These are phyloP conservation scores for Monotropa hypopitys DNA, from an alignment of 179 eudicot genomes.

Conservation along the genomic window DNA sequence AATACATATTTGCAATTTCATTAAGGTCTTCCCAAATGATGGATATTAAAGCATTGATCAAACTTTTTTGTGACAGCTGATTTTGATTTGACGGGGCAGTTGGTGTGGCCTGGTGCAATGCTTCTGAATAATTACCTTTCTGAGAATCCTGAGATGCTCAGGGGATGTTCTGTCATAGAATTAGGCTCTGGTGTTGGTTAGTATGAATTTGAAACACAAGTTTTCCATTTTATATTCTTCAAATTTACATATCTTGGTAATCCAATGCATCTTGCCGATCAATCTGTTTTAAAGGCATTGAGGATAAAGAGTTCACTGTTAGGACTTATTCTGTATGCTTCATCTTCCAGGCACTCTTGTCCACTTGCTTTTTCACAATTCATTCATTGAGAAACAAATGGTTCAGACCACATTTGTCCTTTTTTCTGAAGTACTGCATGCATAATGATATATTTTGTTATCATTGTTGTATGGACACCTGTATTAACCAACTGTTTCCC, in stretches of 20 bases:
- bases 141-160: slow-evolving; percentile 54
- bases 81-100: slow-evolving; percentile 92
- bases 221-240: not conserved
- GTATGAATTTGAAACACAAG: slow-evolving; percentile 1
- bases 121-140: slow-evolving; percentile 67
- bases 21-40: not conserved
- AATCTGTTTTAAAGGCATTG: not conserved
- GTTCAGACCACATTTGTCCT: not conserved
- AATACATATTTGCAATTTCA: not conserved
- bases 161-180: slow-evolving; percentile 65
- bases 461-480: not conserved
- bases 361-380: not conserved
- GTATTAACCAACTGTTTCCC: not conserved
- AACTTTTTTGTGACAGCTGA: slow-evolving; percentile 49
- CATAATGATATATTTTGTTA: not conserved
- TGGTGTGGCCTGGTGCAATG: slow-evolving; percentile 96
- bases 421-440: no score
- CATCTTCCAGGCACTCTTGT: not conserved
- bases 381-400: not conserved
- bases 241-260: not conserved
- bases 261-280: not conserved
- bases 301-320: not conserved
- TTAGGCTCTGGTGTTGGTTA: slow-evolving; percentile 96
- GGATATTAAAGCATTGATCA: not conserved
- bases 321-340: not conserved